Base-by-base conservation (phyloP, 2,329 filamentous ascomycete genomes). In the Hymenoscyphus occultus region DNA sequence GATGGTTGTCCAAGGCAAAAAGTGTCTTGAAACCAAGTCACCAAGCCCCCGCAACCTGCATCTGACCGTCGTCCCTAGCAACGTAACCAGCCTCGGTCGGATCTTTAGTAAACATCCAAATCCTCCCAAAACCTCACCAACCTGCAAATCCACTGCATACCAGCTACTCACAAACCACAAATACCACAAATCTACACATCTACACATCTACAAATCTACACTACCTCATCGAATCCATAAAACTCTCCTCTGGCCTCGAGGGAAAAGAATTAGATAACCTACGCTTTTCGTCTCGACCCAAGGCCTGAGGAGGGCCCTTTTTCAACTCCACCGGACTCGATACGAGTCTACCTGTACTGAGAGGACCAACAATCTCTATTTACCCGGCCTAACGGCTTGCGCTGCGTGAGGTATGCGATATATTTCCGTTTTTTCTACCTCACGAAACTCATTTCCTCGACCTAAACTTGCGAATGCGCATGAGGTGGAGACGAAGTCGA, bases 371-470 rank as follows among this genome's bases (percentile, higher is more conserved):
- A 71, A 73, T 71, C 69, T 76, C 69, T 70, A 75, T 73, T 80
- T 83, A 88, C 89, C 90, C 89, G 89, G 89, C 89, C 86, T 85
- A 84, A 86, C 88, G 87, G 88, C 88, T 91, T 90, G 88, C 87
- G 84, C 87, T 92, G 89, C 88, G 89, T 88, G 89, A 93, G 89
- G 90, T 92, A 78, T 19, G 57, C 16, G 32, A n/a, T 16, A 16
- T 14, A 54, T 10, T 62, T 39, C 31, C 22, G 22, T 28, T 28
- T 28, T 3, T 22, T 60, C 22, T 45, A 42, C 45, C 35, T 19
- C 1, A n/a, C 3, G n/a, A 51, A 51, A 28, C 9, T 51, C 19
- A 5, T 22, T 22, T 51, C 32, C 32, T 35, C 32, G 32, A 28
- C 7, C 48, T 19, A 51, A 51, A 28, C 13, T 28, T 28, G 48